Conservation (phyloP, 1,284 basidiomycete genomes). For the Sanghuangporus weigelae region DNA sequence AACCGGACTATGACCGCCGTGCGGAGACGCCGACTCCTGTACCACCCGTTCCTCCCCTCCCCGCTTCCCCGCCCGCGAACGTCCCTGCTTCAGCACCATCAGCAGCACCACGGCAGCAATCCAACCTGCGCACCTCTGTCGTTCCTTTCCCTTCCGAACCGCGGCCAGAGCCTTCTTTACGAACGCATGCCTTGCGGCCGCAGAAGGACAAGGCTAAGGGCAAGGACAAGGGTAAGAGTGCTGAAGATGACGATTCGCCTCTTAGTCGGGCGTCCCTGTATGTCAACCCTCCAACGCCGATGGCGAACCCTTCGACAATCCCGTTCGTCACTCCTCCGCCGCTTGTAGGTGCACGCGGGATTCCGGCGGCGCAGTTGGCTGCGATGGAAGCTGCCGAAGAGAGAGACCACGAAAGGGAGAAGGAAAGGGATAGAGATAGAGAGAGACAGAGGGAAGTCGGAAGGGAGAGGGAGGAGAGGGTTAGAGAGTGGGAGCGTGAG, state of each 20-base stretch:
- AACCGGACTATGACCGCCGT: constrained; percentile 4
- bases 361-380: not conserved
- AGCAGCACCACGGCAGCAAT: not conserved
- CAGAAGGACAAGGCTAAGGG: not conserved
- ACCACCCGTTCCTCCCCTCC: not conserved
- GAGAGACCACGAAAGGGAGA: constrained; percentile 3
- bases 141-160: not conserved
- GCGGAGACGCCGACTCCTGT: not conserved
- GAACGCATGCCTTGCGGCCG: not conserved
- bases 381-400: not conserved
- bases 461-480: not conserved
- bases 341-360: not conserved
- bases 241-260: constrained; percentile 6
- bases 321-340: constrained; percentile 1
- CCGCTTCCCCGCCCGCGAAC: not conserved
- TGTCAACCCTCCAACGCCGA: constrained; percentile 17
- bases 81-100: not conserved
- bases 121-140: not conserved
- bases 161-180: not conserved
- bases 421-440: not conserved
- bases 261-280: constrained; percentile 9
- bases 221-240: not conserved
- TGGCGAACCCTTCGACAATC: constrained; percentile 7
- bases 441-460: not conserved
- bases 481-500: constrained; percentile 2